Evolutionary conservation across 78 protist species (phyloP).

Genomic region (Emiliania huxleyi): DNA sequence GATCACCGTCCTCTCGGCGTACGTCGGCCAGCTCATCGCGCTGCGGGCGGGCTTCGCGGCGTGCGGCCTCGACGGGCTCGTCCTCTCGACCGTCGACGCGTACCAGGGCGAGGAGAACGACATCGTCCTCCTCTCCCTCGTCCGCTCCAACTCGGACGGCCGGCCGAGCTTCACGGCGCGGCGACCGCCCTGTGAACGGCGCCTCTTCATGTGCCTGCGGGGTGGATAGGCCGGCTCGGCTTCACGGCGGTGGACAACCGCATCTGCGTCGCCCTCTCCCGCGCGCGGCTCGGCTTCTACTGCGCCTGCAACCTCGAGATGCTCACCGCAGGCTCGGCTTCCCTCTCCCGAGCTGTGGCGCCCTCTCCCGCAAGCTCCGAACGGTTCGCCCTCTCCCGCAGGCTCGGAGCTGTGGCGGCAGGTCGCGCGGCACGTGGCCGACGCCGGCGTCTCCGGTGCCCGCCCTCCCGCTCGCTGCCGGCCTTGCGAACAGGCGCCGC

Average conservation of each 20-base stretch:
- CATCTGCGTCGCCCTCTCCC: constrained; percentile 58
- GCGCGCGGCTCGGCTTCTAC: constrained; percentile 65
- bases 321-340: neutral
- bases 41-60: too few species aligned
- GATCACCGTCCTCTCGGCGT: constrained; percentile 74
- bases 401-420: neutral
- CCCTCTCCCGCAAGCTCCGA: too few species aligned
- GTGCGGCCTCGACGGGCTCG: neutral
- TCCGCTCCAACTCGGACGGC: constrained; percentile 54
- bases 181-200: too few species aligned
- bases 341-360: neutral
- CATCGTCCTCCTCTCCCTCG: constrained; percentile 57
- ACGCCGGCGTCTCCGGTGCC: neutral
- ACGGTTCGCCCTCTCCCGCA: too few species aligned
- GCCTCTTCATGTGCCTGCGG: too few species aligned
- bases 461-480: neutral
- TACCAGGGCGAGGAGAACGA: constrained; percentile 68
- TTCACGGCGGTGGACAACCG: constrained; percentile 51
- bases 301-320: constrained; percentile 42
- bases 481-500: too few species aligned
- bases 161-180: constrained; percentile 43
- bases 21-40: constrained; percentile 70
- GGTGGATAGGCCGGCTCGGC: too few species aligned
- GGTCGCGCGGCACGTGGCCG: neutral
- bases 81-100: neutral